phyloP scores from a whole-genome alignment of 2,329 filamentous ascomycete species.

The Rutstroemia sp. region DNA sequence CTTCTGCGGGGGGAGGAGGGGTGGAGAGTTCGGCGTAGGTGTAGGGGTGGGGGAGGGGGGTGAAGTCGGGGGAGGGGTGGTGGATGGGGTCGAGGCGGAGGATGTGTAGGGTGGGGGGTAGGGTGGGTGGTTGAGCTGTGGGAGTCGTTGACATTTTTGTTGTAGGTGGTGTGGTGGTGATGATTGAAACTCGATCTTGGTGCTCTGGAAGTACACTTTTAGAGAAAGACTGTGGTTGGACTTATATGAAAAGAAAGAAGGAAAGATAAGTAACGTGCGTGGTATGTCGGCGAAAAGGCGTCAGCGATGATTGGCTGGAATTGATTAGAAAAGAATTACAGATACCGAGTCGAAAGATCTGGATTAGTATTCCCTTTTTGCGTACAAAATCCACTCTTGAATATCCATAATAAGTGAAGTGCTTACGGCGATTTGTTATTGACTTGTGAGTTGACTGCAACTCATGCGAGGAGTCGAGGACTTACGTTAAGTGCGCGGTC shows the following conservation, averaged over 20 bases:
- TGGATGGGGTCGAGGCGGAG: background rate
- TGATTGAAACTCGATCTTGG: background rate
- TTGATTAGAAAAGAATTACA: too few relatives aligned
- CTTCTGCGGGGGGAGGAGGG: slow-evolving; percentile 16
- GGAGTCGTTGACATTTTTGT: background rate
- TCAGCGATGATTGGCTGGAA: too few relatives aligned
- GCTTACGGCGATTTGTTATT: too few relatives aligned
- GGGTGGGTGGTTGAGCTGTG: background rate
- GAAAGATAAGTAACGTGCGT: background rate
- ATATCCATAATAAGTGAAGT: too few relatives aligned
- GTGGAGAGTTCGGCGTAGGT: slow-evolving; percentile 16
- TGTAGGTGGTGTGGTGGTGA: background rate
- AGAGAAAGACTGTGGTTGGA: background rate
- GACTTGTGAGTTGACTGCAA: too few relatives aligned
- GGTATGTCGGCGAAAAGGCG: too few relatives aligned
- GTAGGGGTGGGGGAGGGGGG: slow-evolving; percentile 15
- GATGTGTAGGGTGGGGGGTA: background rate
- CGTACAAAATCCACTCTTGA: too few relatives aligned
- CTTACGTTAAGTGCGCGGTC: too few relatives aligned
- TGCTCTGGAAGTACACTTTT: background rate
- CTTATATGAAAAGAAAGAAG: background rate
- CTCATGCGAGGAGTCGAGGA: too few relatives aligned
- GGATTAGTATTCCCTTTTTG: too few relatives aligned
- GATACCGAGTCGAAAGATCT: too few relatives aligned
- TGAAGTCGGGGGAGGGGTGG: background rate